A percentile compares a stretch with the other conserved stretches of the same genome.
Conservation (phyloP, 176 grass and related monocot species). For the Oryza longistaminata region DNA sequence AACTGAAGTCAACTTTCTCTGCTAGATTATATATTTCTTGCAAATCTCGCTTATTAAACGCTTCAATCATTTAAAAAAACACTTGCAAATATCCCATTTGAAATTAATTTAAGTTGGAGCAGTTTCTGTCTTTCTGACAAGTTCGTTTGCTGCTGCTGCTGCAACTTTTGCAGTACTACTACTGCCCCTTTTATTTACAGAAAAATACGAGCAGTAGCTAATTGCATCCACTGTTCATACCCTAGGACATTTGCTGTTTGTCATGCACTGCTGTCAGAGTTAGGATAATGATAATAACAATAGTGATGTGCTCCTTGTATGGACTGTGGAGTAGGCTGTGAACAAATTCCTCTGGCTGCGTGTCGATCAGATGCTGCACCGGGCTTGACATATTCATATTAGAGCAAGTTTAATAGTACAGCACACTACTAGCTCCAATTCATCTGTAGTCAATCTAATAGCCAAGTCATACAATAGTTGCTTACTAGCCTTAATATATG, state of each 20-base stretch:
- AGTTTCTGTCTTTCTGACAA: background rate
- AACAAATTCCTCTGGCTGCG: background rate
- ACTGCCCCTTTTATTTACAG: background rate
- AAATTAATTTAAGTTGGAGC: background rate
- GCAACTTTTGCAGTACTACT: background rate
- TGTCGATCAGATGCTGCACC: background rate
- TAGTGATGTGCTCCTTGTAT: background rate
- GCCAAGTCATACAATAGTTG: too few species aligned
- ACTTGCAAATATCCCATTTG: background rate
- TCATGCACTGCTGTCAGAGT: background rate
- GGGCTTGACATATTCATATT: background rate
- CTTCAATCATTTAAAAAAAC: background rate
- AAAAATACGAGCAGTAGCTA: background rate
- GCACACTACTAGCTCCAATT: too few species aligned
- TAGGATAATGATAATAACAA: too few species aligned
- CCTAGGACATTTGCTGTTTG: background rate
- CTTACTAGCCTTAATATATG: too few species aligned
- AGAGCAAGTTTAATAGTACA: too few species aligned
- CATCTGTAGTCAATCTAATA: too few species aligned
- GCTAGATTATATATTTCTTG: background rate
- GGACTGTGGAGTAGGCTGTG: background rate
- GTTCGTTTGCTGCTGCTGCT: background rate
- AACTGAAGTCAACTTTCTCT: background rate
- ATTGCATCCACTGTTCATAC: background rate
- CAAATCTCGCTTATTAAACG: background rate